A percentile compares a stretch with the other conserved stretches of the same genome.
These are phyloP conservation scores for Polygonum maritimum DNA, from an alignment of 148 eudicot species.

Conservation along the genomic window DNA sequence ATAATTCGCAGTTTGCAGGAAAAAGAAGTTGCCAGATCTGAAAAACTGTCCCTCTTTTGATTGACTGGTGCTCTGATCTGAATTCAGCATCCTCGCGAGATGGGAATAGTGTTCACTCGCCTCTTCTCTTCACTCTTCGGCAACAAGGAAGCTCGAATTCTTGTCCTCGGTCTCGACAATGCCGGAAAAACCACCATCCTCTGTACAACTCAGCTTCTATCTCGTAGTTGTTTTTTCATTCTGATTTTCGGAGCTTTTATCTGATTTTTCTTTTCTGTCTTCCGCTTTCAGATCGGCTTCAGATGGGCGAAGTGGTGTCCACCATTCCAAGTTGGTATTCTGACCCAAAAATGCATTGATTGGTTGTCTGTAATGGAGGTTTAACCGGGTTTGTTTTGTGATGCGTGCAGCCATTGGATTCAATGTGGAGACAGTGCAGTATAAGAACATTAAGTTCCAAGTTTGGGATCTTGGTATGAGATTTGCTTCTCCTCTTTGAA, in stretches of 20 bases:
- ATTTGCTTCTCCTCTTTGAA: conserved; percentile 5
- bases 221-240: not conserved
- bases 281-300: conserved; percentile 73
- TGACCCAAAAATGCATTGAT: conserved; percentile 8
- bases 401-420: conserved; percentile 80
- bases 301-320: conserved; percentile 99
- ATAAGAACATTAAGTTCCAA: conserved; percentile 95
- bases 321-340: conserved; percentile 86
- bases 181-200: conserved; percentile 99
- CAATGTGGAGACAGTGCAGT: conserved; percentile 95
- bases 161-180: conserved; percentile 96
- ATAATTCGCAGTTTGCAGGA: not conserved
- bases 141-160: conserved; percentile 92
- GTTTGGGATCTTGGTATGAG: conserved; percentile 94
- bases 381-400: conserved; percentile 7
- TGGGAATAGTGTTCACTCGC: conserved; percentile 78
- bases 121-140: conserved; percentile 87
- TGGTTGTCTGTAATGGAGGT: not conserved
- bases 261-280: conserved; percentile 7
- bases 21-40: not conserved
- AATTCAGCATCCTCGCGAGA: conserved; percentile 9
- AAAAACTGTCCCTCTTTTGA: not conserved
- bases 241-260: conserved; percentile 5
- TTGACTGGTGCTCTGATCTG: not conserved
- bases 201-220: conserved; percentile 25